These are phyloP conservation scores for Raphidocelis subcapitata DNA, from an alignment of 139 green algal genomes.

Conservation along the genomic window DNA sequence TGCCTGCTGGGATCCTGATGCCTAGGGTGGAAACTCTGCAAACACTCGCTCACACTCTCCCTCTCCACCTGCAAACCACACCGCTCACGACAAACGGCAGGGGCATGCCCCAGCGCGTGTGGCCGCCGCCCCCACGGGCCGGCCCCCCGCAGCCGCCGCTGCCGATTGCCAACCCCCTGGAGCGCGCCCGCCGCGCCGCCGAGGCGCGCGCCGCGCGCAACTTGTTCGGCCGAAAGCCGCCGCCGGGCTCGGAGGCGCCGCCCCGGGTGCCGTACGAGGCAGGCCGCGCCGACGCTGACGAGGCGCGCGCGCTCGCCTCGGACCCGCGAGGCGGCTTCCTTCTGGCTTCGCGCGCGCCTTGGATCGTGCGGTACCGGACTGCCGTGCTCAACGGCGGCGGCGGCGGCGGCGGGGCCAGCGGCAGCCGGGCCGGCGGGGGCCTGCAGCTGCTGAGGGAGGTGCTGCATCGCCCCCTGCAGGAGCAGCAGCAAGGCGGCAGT, in stretches of 20 bases:
- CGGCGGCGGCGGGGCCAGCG: no score
- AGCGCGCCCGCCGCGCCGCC: no score
- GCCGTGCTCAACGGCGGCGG: no score
- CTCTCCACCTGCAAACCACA: no score
- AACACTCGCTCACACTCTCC: no score
- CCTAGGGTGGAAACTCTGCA: no score
- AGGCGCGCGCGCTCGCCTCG: conserved; percentile 7
- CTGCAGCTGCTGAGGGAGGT: no score
- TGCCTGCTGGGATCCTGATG: no score
- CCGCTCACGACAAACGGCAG: no score
- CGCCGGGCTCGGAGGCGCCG: neutral
- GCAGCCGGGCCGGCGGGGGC: no score
- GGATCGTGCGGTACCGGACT: conserved; percentile 37
- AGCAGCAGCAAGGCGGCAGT: neutral
- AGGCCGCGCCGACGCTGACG: neutral
- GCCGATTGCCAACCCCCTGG: neutral
- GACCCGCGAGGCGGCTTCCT: conserved; percentile 34
- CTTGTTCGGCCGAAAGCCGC: neutral
- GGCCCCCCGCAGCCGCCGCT: neutral
- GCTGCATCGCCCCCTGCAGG: no score
- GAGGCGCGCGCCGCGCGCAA: no score
- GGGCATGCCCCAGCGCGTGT: conserved; percentile 1
- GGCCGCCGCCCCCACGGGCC: neutral
- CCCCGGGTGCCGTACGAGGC: neutral
- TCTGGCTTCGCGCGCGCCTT: conserved; percentile 27